A percentile compares a stretch with the other conserved stretches of the same genome.
phyloP scores from a whole-genome alignment of 129 eudicot genomes.

The Tagetes patula region DNA sequence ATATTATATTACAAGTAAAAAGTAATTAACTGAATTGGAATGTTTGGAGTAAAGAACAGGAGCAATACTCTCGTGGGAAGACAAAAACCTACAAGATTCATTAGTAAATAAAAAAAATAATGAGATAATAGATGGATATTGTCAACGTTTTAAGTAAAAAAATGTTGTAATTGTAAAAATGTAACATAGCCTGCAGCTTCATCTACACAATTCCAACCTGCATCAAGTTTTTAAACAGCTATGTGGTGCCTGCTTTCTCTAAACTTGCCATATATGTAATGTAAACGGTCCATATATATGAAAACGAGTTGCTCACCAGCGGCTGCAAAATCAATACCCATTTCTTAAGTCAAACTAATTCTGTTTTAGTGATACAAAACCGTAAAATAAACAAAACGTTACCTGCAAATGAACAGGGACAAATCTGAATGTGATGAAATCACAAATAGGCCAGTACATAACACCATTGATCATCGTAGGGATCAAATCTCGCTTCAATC shows the following conservation, averaged over 20 bases:
- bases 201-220: neutral
- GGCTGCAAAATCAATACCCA: slow-evolving; percentile 53
- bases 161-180: neutral
- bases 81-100: neutral
- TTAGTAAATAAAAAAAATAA: neutral
- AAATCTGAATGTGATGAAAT: slow-evolving; percentile 90
- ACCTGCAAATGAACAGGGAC: slow-evolving; percentile 83
- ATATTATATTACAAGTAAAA: too few species aligned
- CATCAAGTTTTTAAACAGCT: slow-evolving; percentile 1
- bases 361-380: neutral
- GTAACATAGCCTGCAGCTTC: slow-evolving; percentile 5
- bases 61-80: neutral
- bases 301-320: slow-evolving; percentile 76
- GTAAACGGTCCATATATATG: slow-evolving; percentile 83
- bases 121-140: neutral
- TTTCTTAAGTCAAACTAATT: neutral
- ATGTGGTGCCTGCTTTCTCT: slow-evolving; percentile 50
- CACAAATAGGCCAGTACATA: slow-evolving; percentile 97
- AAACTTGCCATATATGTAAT: slow-evolving; percentile 91
- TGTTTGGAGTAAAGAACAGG: too few species aligned
- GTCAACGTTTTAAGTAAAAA: neutral
- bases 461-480: slow-evolving; percentile 84
- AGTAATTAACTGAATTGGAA: too few species aligned
- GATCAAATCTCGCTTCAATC: slow-evolving; percentile 76
- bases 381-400: neutral